Percentiles rank a stretch among this genome's conserved stretches.
Evolutionary conservation across 2,329 filamentous ascomycete genomes (phyloP).

Genomic region (Monilinia laxa): DNA sequence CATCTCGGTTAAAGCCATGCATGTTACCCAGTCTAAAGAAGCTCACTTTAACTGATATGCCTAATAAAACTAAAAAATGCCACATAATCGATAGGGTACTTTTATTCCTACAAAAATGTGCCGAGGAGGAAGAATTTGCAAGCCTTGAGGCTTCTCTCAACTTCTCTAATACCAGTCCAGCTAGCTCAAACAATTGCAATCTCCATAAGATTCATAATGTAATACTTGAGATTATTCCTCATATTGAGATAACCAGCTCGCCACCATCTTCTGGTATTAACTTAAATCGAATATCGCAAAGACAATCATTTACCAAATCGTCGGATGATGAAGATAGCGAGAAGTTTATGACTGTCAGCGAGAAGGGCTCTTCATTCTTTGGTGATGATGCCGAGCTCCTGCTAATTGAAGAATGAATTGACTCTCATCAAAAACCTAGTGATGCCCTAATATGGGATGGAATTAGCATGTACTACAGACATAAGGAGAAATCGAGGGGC

Average conservation of each 20-base stretch:
- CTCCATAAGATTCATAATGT: neutral
- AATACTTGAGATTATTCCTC: neutral
- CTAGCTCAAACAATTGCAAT: neutral
- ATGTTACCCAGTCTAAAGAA: conserved; percentile 29
- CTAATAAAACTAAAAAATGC: conserved; percentile 23
- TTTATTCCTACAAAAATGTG: conserved; percentile 30
- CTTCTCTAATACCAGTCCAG: neutral
- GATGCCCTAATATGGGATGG: conserved; percentile 22
- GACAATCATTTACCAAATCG: conserved; percentile 25
- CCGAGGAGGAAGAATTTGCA: conserved; percentile 31
- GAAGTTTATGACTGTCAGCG: conserved; percentile 27
- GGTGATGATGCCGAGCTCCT: conserved; percentile 29
- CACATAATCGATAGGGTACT: conserved; percentile 24
- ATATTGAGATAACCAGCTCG: neutral
- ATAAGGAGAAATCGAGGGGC: neutral
- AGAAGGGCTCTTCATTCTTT: conserved; percentile 32
- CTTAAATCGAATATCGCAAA: neutral
- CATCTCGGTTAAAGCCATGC: conserved; percentile 28
- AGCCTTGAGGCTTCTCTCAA: conserved; percentile 9
- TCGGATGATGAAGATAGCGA: conserved; percentile 20
- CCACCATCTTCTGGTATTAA: neutral
- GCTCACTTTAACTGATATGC: conserved; percentile 28
- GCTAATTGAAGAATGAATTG: conserved; percentile 28
- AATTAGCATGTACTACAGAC: neutral
- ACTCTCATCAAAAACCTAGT: conserved; percentile 15